Evolutionary conservation across 139 green algal species (phyloP).

Genomic region (Choricystis sp.): DNA sequence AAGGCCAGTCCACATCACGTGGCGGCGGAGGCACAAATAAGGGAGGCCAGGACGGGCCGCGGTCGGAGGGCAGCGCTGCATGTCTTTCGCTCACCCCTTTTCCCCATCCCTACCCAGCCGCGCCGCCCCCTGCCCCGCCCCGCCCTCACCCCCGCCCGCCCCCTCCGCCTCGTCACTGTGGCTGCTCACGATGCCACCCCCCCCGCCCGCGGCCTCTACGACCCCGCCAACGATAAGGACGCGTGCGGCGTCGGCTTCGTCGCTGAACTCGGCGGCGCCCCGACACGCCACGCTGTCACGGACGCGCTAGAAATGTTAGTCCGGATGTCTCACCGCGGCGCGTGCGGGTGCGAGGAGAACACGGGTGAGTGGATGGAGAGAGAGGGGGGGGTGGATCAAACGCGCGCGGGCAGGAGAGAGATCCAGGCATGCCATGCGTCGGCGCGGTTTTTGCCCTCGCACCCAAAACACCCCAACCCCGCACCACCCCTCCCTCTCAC

Average conservation of each 20-base stretch:
- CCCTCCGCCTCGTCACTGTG: neutral
- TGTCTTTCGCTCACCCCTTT: no score
- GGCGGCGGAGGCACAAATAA: no score
- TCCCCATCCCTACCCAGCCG: neutral
- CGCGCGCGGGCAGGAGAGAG: no score
- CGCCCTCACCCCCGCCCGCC: neutral
- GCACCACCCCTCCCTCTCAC: no score
- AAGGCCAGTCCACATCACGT: no score
- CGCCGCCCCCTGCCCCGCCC: no score
- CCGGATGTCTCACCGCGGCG: constrained; percentile 74
- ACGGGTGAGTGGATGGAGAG: constrained; percentile 37
- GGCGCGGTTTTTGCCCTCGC: no score
- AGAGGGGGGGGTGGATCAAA: no score
- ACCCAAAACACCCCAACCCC: no score
- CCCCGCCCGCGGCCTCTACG: constrained; percentile 1
- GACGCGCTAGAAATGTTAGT: constrained; percentile 82
- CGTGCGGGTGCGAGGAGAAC: constrained; percentile 88
- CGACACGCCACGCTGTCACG: constrained; percentile 47
- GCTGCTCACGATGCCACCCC: neutral
- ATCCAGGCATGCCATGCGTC: no score
- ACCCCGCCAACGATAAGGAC: constrained; percentile 54
- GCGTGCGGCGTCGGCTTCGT: constrained; percentile 85
- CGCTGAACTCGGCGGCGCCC: constrained; percentile 61
- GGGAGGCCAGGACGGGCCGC: no score
- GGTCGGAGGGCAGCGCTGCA: no score